Conservation (phyloP, 345 rosid genomes). For the Salix koriyanagi region DNA sequence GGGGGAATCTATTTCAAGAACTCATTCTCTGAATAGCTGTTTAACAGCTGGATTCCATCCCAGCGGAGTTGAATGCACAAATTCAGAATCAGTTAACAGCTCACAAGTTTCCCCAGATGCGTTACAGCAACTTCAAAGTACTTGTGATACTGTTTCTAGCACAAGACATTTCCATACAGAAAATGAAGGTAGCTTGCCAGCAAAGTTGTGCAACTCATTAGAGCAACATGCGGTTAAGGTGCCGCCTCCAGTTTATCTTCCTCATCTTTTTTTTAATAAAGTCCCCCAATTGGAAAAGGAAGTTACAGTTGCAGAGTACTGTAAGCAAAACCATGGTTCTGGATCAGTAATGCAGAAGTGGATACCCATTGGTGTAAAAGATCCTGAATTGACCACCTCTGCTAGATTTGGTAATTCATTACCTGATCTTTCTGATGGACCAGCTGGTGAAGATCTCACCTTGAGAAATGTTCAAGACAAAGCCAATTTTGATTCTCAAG, state of each 20-base stretch:
- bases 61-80: conserved; percentile 8
- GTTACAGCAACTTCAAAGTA: conserved; percentile 7
- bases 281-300: conserved; percentile 27
- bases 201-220: conserved; percentile 15
- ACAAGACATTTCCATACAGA: conserved; percentile 8
- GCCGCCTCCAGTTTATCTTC: conserved; percentile 21
- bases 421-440: conserved; percentile 12
- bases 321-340: conserved; percentile 35
- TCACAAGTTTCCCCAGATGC: conserved; percentile 15
- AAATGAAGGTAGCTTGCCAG: conserved; percentile 7
- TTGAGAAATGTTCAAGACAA: conserved; percentile 19
- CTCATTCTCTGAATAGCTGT: conserved; percentile 8
- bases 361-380: conserved; percentile 42
- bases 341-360: conserved; percentile 42
- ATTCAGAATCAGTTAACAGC: conserved; percentile 20
- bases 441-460: conserved; percentile 19
- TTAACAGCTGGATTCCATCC: conserved; percentile 9
- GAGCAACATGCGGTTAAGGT: conserved; percentile 16
- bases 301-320: conserved; percentile 17
- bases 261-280: conserved; percentile 34
- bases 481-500: conserved; percentile 13
- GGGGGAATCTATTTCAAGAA: conserved; percentile 15
- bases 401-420: conserved; percentile 10
- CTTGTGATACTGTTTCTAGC: conserved; percentile 8
- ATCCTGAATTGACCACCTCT: conserved; percentile 15